Base-by-base conservation (phyloP, 768 basidiomycete species). In the Termitomyces sp. region DNA sequence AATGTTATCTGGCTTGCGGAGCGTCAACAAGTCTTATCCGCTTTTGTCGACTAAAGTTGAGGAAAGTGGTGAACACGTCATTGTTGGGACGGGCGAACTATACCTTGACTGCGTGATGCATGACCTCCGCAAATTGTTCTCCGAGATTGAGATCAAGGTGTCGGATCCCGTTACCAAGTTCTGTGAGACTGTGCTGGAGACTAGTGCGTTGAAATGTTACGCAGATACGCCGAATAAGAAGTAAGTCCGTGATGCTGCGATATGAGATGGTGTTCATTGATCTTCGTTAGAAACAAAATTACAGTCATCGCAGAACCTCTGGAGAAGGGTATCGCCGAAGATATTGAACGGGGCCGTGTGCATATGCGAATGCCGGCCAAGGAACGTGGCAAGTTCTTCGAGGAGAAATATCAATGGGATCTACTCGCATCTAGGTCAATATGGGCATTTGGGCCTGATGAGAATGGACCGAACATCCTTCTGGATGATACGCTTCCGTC, bases 221-320 rank as follows among this genome's bases (percentile, higher is more conserved):
- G 97, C 97, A 16, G 97, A 98, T 63, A 98, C 97, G 29, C 97
- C 97, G 6, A 99, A 99, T 74, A 98, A 99, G 75, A 94, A 93
- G 94, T 95, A 63, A 59, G 89, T 71, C n/a, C 18, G 44, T 36
- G 42, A 11, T 38, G 9, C 11, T 5, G 50, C 20, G 16, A 25
- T 7, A 10, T 22, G 42, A 23, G 2, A 38, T 25, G 18, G 12
- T 25, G 29, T 7, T 40, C 6, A 53, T 31, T 50, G 10, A 45
- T 43, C 10, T 64, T 13, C 48, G 50, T 60, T 68, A 98, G 96
- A 77, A 99, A 98, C 77, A 91, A 91, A 65, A 80, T 99, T 55
- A 99, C 97, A 7, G 96, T 98, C 94, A 98, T 99, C 60, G 94
- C 97, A 22, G 97, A 99, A 68, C 97, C 97, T 2, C 78, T 99